A percentile compares a stretch with the other conserved stretches of the same genome.
phyloP scores from a whole-genome alignment of 768 basidiomycete species.

The Suillus variegatus region DNA sequence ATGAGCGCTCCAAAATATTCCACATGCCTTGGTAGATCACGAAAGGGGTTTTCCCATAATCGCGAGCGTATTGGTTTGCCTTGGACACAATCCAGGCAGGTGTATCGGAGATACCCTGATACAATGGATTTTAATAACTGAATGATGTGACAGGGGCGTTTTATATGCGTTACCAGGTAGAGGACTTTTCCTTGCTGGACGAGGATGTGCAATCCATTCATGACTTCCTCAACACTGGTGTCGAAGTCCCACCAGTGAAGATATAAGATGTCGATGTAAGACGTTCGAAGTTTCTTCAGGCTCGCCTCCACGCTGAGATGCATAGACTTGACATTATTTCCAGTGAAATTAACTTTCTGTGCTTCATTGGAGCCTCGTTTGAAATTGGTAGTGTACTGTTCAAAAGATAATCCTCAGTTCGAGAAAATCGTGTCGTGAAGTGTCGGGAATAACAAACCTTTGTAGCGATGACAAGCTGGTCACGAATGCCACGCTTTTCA shows the following conservation, averaged over 20 bases:
- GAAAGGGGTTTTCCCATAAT: constrained; percentile 45
- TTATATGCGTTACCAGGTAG: constrained; percentile 26
- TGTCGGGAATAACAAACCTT: constrained; percentile 24
- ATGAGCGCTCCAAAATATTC: constrained; percentile 36
- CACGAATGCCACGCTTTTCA: constrained; percentile 39
- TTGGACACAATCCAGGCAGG: constrained; percentile 44
- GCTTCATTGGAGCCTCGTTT: constrained; percentile 15
- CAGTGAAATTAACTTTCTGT: constrained; percentile 43
- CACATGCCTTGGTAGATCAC: constrained; percentile 44
- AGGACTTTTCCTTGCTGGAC: constrained; percentile 41
- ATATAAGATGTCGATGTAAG: constrained; percentile 24
- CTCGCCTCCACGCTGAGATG: constrained; percentile 37
- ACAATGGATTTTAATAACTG: background rate
- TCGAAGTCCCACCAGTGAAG: constrained; percentile 38
- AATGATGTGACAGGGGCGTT: constrained; percentile 9
- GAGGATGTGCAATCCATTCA: constrained; percentile 39
- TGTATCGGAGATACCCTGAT: constrained; percentile 30
- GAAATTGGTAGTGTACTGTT: constrained; percentile 26
- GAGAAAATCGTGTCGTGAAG: background rate
- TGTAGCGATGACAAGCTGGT: constrained; percentile 48
- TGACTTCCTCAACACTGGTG: constrained; percentile 42
- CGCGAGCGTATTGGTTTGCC: constrained; percentile 43
- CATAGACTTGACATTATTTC: constrained; percentile 51
- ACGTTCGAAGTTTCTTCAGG: constrained; percentile 25
- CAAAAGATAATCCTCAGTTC: background rate